phyloP scores from a whole-genome alignment of 495 filamentous ascomycete species.

The Aspergillus incahuasiensis region DNA sequence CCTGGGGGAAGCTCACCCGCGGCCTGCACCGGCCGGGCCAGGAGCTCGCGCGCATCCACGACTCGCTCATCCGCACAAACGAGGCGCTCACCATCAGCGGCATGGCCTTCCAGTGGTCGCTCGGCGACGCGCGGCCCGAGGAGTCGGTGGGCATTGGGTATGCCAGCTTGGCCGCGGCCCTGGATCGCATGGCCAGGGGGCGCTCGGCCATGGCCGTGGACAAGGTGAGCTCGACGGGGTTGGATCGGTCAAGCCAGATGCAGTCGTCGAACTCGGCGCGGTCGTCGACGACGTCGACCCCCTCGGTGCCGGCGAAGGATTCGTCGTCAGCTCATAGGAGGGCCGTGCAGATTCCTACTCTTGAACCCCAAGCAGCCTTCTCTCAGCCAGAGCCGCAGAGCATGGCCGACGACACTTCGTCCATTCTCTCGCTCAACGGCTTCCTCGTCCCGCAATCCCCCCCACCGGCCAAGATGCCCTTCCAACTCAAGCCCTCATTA shows the following conservation, averaged over 20 bases:
- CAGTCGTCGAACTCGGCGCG: too few relatives aligned
- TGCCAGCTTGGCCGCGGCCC: slow-evolving; percentile 21
- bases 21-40: slow-evolving; percentile 38
- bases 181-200: slow-evolving; percentile 24
- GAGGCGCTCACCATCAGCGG: slow-evolving; percentile 24
- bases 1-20: slow-evolving; percentile 45
- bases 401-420: too few relatives aligned
- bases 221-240: slow-evolving; percentile 13
- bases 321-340: too few relatives aligned
- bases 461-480: too few relatives aligned
- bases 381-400: too few relatives aligned
- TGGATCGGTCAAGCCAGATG: neutral
- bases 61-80: slow-evolving; percentile 20
- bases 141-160: slow-evolving; percentile 25
- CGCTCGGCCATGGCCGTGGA: slow-evolving; percentile 22
- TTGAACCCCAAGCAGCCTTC: too few relatives aligned
- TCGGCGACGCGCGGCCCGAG: slow-evolving; percentile 18
- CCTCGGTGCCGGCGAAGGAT: too few relatives aligned
- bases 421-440: too few relatives aligned
- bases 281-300: too few relatives aligned
- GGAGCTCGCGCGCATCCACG: slow-evolving; percentile 21
- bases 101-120: slow-evolving; percentile 24
- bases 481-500: too few relatives aligned
- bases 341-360: too few relatives aligned
- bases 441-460: too few relatives aligned